Base-by-base conservation (phyloP, 2,329 filamentous ascomycete species). In the Alternaria atra region DNA sequence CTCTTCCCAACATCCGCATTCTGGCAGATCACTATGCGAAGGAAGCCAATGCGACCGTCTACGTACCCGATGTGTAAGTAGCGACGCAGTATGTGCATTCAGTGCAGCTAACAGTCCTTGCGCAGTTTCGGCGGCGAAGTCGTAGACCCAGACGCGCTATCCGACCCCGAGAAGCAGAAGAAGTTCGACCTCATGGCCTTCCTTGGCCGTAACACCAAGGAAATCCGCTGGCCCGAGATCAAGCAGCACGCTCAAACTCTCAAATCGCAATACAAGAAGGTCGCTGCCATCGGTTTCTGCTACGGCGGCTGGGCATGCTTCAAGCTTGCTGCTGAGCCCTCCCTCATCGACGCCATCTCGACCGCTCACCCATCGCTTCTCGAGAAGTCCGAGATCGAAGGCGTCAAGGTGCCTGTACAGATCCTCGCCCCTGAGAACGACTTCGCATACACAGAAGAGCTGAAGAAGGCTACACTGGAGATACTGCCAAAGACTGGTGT, bases 261-360 rank as follows among this genome's bases (percentile, higher is more conserved):
- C n/a, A 78, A 77, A 37, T 65, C 69, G 50, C 63, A 72, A 39
- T 75, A 73, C 59, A 58, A 66, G 54, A 83, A 82, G 60, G 76
- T 84, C 15, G 80, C 77, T n/a, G 80, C 77, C 6, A 76, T 84
- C 29, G 83, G 83, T 5, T 84, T 83, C 70, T 84, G 82, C 76
- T 84, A 80, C 73, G 82, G 82, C 32, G 82, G 74, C 32, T 79
- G 76, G 76, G 76, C 73, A 3, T 59, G 52, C 59, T 71, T 77
- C 61, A 65, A 65, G 54, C 73, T 78, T n/a, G 75, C 61, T 29
- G 72, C 73, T 0, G 73, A 76, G 39, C 70, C 72, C 1, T 65
- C 70, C 30, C 68, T 77, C 39, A 58, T 78, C 53, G 76, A 77
- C 42, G 73, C 69, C 34, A 61, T 76, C 30, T 70, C 70, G 29